Base-by-base conservation (phyloP, 176 grass and related monocot genomes). In the Triticum urartu region DNA sequence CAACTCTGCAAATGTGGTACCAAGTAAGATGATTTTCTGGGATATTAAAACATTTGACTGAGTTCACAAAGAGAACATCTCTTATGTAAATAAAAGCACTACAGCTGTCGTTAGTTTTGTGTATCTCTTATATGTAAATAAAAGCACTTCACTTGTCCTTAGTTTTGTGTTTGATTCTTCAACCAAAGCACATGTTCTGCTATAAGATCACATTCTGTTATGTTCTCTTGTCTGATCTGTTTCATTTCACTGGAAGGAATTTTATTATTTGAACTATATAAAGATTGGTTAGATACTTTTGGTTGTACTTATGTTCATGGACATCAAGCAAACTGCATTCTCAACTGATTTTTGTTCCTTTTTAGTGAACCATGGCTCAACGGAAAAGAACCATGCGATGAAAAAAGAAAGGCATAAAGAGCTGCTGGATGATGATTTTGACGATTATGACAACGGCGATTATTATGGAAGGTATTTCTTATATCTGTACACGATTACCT, bases 341-440 rank as follows among this genome's bases (percentile, higher is more conserved):
- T 73, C 43, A 87, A 83, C 32, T 50, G 10, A 75, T 80, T 75
- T 67, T 12, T 72, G 1, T 43, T 79, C 15, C 45, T 63, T 82
- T 83, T 17, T 56, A 93, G 91, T 81, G 42, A 85, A 80, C 32
- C 42, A 50, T 72, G 72, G 25, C 71, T 87, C 85, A 43, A n/a
- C 35, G 30, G 60, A 84, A 71, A 86, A 87, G 78, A 56, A 81
- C 75, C 15, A 13, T 11, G 58, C 30, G 35, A 38, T 79, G 40
- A 75, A 56, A 34, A 84, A 87, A 65, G 88, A 85, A 69, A 85
- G 66, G 24, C 78, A 39, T 47, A 87, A 90, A 82, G 85, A 93
- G 36, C 78, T 90, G 7, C 64, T 78, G n/a, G 85, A 87, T 79
- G 73, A 83, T 79, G 68, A 79, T 59, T 79, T 85, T 61, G 64